A percentile compares a stretch with the other conserved stretches of the same genome.
Conservation (phyloP, 345 rosid genomes). For the Acer negundo region DNA sequence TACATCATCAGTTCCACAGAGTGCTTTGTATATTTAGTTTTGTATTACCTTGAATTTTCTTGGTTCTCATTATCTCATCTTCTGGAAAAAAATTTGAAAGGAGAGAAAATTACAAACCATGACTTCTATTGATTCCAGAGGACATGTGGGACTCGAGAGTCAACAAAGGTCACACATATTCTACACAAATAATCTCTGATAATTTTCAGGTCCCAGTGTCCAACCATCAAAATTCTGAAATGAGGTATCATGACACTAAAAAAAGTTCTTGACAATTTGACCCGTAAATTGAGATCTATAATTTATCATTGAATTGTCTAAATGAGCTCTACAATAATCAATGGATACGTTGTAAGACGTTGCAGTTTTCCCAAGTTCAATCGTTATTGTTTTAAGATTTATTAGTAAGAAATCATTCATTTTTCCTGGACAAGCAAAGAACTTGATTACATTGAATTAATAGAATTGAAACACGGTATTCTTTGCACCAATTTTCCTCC, state of each 20-base stretch:
- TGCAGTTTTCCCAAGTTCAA: no score
- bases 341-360: no score
- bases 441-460: neutral
- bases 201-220: neutral
- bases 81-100: no score
- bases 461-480: neutral
- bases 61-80: neutral
- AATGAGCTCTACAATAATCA: no score
- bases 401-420: no score
- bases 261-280: no score
- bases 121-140: neutral
- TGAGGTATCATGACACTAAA: no score
- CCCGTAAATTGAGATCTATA: no score
- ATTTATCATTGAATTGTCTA: no score
- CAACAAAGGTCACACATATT: neutral
- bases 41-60: neutral
- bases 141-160: neutral
- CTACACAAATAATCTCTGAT: neutral
- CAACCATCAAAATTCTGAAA: neutral
- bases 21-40: neutral
- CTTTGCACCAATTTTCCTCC: neutral
- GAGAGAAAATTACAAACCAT: neutral
- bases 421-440: no score
- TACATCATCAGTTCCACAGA: neutral
- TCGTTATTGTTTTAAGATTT: no score